A percentile compares a stretch with the other conserved stretches of the same genome.
These are phyloP conservation scores for Malassezia pachydermatis DNA, from an alignment of 1,284 basidiomycete genomes.

Conservation along the genomic window DNA sequence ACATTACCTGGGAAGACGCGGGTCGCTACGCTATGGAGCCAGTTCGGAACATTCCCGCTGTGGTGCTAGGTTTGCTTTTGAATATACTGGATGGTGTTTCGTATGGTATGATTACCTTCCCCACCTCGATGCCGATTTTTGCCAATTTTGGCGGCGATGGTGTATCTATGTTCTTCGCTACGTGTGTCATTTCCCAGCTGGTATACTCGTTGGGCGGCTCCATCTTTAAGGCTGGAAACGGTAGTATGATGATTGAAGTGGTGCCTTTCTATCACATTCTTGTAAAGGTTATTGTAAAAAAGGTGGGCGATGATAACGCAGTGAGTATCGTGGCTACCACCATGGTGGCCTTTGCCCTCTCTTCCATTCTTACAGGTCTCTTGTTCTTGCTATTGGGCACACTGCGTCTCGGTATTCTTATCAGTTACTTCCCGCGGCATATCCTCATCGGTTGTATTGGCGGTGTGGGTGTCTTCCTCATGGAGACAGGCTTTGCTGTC, in stretches of 20 bases:
- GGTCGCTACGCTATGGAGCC: constrained; percentile 29
- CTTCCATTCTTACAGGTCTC: constrained; percentile 73
- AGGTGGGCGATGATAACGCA: constrained; percentile 63
- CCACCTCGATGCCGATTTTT: constrained; percentile 63
- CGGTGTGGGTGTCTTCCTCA: constrained; percentile 82
- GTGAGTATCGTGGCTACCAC: constrained; percentile 76
- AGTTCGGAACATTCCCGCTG: constrained; percentile 57
- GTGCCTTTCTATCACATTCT: constrained; percentile 86
- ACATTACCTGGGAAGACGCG: constrained; percentile 24
- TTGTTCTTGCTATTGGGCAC: constrained; percentile 53
- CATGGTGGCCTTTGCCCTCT: constrained; percentile 76
- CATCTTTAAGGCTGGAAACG: constrained; percentile 67
- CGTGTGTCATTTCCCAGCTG: constrained; percentile 67
- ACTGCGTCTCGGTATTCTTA: constrained; percentile 69
- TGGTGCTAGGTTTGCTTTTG: constrained; percentile 71
- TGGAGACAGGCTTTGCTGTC: constrained; percentile 58
- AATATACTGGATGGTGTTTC: constrained; percentile 85
- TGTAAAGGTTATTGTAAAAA: constrained; percentile 62
- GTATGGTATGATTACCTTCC: constrained; percentile 75
- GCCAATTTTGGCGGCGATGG: constrained; percentile 73
- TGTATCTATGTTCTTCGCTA: constrained; percentile 61
- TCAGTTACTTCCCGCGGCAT: constrained; percentile 93
- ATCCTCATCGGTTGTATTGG: constrained; percentile 77
- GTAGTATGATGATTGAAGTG: constrained; percentile 98
- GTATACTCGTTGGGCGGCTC: constrained; percentile 74